These are phyloP conservation scores for Akanthomyces dipterigenus DNA, from an alignment of 2,329 filamentous ascomycete species.

Conservation along the genomic window DNA sequence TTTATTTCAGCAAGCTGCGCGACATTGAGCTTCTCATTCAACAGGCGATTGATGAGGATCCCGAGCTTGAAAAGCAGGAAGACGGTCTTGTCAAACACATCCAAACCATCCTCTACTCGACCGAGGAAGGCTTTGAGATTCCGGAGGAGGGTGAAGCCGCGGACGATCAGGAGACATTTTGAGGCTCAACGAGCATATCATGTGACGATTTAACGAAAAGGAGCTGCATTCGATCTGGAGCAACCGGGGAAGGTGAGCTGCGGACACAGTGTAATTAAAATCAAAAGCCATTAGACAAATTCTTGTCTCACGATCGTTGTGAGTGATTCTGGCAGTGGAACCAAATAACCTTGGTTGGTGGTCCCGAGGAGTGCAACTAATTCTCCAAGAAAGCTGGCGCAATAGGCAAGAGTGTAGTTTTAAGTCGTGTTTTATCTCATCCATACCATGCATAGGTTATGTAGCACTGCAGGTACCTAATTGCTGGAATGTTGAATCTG, in stretches of 20 bases:
- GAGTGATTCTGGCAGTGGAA: neutral
- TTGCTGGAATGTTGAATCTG: too few species aligned
- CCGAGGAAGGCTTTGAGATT: conserved; percentile 88
- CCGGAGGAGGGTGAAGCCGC: conserved; percentile 67
- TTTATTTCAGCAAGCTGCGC: conserved; percentile 97
- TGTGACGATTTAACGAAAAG: conserved; percentile 10
- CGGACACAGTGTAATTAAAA: conserved; percentile 6
- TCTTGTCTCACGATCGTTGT: neutral
- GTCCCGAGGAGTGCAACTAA: neutral
- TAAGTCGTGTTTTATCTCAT: too few species aligned
- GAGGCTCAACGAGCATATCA: conserved; percentile 13
- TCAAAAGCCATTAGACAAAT: conserved; percentile 6
- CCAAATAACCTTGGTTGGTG: neutral
- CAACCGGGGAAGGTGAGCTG: neutral
- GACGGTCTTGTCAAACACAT: conserved; percentile 90
- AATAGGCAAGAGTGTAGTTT: too few species aligned
- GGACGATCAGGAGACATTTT: conserved; percentile 78
- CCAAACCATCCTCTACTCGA: conserved; percentile 94
- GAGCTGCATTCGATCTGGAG: conserved; percentile 3
- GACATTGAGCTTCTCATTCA: conserved; percentile 96
- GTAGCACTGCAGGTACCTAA: too few species aligned
- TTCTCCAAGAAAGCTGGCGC: too few species aligned
- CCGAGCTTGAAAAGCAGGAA: conserved; percentile 89
- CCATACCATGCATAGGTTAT: too few species aligned
- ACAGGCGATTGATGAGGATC: conserved; percentile 85